phyloP scores from a whole-genome alignment of 352 stramenopile genomes.

The Phytophthora vignae region DNA sequence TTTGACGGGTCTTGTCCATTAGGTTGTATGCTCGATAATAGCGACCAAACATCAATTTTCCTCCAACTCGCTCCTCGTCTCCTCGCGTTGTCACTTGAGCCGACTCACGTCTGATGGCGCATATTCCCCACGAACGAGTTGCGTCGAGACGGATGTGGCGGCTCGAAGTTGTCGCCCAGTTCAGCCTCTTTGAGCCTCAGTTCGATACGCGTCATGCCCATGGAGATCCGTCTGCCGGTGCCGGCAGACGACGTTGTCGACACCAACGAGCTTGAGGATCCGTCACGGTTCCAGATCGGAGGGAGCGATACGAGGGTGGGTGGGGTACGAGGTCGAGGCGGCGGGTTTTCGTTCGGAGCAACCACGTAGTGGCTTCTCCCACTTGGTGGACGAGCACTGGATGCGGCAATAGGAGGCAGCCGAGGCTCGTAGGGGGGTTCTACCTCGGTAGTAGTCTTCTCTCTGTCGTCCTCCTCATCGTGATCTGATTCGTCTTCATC shows the following conservation, averaged over 20 bases:
- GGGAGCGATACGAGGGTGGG: conserved; percentile 36
- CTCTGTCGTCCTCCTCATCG: not conserved
- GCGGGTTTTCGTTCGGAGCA: not conserved
- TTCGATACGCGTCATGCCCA: conserved; percentile 54
- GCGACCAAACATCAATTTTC: conserved; percentile 29
- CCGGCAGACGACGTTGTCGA: conserved; percentile 18
- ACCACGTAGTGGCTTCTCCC: conserved; percentile 5
- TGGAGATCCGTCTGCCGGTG: conserved; percentile 28
- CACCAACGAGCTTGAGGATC: conserved; percentile 25
- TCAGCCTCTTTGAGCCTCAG: conserved; percentile 69
- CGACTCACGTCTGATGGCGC: conserved; percentile 23
- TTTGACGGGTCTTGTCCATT: conserved; percentile 19
- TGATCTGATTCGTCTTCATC: conserved; percentile 7
- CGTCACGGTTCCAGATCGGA: conserved; percentile 21
- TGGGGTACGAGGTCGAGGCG: conserved; percentile 1
- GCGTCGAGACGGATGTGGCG: conserved; percentile 21
- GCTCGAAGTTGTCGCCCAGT: conserved; percentile 58
- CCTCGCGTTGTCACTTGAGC: not conserved
- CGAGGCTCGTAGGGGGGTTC: not conserved
- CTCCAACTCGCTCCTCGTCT: not conserved
- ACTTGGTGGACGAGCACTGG: conserved; percentile 20
- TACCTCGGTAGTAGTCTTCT: not conserved
- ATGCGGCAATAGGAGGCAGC: conserved; percentile 28
- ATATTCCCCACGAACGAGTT: conserved; percentile 31
- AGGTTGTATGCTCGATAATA: conserved; percentile 42